Conservation (phyloP, 202 grass and related monocot species). For the Setaria italica region DNA sequence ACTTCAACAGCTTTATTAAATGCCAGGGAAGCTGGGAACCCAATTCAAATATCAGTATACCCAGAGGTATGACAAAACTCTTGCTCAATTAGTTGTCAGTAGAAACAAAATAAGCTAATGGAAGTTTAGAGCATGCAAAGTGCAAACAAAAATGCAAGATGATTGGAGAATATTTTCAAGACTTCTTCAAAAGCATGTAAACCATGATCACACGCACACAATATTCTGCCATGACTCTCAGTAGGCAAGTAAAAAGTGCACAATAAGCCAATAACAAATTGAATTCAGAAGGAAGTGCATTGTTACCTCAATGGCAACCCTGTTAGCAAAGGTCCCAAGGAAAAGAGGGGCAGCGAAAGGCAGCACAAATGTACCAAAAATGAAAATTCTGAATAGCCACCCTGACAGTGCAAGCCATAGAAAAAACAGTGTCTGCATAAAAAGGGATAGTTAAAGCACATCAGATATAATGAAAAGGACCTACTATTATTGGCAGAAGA, state of each 20-base stretch:
- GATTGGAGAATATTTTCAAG: background rate
- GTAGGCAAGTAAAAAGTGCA: background rate
- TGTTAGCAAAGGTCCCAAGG: constrained; percentile 78
- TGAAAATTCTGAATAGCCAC: constrained; percentile 95
- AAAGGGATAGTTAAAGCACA: constrained; percentile 21
- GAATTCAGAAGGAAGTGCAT: background rate
- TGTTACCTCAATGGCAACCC: constrained; percentile 87
- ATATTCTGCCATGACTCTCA: background rate
- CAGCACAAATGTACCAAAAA: constrained; percentile 79
- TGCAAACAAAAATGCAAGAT: constrained; percentile 2
- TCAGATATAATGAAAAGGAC: constrained; percentile 9
- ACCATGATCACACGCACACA: constrained; percentile 9
- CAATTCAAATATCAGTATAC: background rate
- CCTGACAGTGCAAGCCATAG: constrained; percentile 85
- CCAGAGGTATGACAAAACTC: constrained; percentile 1
- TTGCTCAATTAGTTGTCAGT: background rate
- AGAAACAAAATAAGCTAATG: background rate
- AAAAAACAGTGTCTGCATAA: constrained; percentile 81
- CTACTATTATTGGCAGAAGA: constrained; percentile 1
- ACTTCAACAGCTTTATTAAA: constrained; percentile 1
- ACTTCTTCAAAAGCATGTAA: constrained; percentile 20
- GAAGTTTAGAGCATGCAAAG: background rate
- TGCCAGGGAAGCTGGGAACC: background rate
- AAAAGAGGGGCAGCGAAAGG: constrained; percentile 90
- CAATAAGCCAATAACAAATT: background rate